phyloP scores from a whole-genome alignment of 2,329 filamentous ascomycete species.

The Pyricularia pennisetigena region DNA sequence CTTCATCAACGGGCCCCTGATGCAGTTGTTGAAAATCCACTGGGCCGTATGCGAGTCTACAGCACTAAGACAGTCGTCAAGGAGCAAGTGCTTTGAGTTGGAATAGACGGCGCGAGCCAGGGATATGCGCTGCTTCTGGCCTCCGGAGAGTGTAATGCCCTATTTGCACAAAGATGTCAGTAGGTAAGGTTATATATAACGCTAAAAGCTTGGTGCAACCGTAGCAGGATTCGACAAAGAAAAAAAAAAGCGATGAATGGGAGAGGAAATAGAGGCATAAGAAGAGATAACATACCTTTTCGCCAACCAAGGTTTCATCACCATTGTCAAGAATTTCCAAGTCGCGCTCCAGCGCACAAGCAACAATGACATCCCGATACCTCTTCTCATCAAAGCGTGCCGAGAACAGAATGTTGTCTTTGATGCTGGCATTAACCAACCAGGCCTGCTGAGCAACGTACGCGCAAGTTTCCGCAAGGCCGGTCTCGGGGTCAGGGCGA shows the following conservation, averaged over 20 bases:
- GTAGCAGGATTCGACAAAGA: too few species aligned
- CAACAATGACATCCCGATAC: slow-evolving; percentile 80
- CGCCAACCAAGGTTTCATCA: slow-evolving; percentile 87
- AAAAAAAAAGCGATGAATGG: too few species aligned
- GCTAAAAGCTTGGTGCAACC: too few species aligned
- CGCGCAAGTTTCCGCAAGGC: slow-evolving; percentile 81
- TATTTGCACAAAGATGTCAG: not conserved
- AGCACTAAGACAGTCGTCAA: slow-evolving; percentile 93
- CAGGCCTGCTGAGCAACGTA: slow-evolving; percentile 97
- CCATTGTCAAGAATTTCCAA: slow-evolving; percentile 86
- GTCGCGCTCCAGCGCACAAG: slow-evolving; percentile 85
- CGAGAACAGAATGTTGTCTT: slow-evolving; percentile 91
- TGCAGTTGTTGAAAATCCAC: slow-evolving; percentile 93
- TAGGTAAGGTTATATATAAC: too few species aligned
- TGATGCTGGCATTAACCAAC: slow-evolving; percentile 92
- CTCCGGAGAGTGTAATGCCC: slow-evolving; percentile 89
- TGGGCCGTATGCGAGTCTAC: slow-evolving; percentile 97
- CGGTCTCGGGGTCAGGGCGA: slow-evolving; percentile 69
- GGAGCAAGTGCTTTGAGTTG: slow-evolving; percentile 77
- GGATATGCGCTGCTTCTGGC: slow-evolving; percentile 95
- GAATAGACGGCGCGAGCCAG: slow-evolving; percentile 96
- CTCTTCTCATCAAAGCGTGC: slow-evolving; percentile 69
- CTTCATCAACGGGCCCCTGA: slow-evolving; percentile 81
- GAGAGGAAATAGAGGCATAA: not conserved
- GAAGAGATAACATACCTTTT: slow-evolving; percentile 45